Conservation (phyloP, 352 stramenopile genomes). For the Phytophthora meadii region DNA sequence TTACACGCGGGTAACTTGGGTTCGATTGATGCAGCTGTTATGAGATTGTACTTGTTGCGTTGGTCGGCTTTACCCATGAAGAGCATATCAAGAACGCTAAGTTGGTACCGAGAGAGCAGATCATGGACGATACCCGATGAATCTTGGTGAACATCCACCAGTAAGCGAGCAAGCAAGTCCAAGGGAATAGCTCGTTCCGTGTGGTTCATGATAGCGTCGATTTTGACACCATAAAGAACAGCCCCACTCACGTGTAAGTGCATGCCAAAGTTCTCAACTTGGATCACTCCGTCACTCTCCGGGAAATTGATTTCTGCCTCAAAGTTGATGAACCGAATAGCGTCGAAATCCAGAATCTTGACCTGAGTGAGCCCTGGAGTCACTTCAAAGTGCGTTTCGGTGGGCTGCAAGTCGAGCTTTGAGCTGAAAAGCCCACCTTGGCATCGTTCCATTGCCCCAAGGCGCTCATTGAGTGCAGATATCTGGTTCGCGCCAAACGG, state of each 20-base stretch:
- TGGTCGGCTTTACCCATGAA: slow-evolving; percentile 95
- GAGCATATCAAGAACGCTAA: slow-evolving; percentile 95
- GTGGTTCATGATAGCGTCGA: slow-evolving; percentile 98
- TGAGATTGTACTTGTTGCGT: slow-evolving; percentile 98
- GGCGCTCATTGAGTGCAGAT: slow-evolving; percentile 95
- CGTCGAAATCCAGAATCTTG: slow-evolving; percentile 97
- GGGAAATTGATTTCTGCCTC: slow-evolving; percentile 98
- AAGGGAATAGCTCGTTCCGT: slow-evolving; percentile 96
- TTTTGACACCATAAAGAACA: slow-evolving; percentile 82
- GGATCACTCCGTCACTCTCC: slow-evolving; percentile 93
- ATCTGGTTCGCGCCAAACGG: slow-evolving; percentile 98
- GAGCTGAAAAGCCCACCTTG: slow-evolving; percentile 97
- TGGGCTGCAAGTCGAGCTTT: slow-evolving; percentile 89
- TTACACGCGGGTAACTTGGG: slow-evolving; percentile 96
- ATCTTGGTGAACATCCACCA: slow-evolving; percentile 97
- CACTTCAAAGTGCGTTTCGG: slow-evolving; percentile 88
- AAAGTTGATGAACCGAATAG: slow-evolving; percentile 98
- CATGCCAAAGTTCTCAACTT: slow-evolving; percentile 97
- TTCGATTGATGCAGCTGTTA: slow-evolving; percentile 96
- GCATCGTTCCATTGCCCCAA: slow-evolving; percentile 95
- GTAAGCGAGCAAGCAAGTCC: slow-evolving; percentile 94
- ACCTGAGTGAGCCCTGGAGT: slow-evolving; percentile 95
- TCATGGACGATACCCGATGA: slow-evolving; percentile 96
- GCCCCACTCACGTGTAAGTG: slow-evolving; percentile 79
- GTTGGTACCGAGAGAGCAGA: slow-evolving; percentile 95